Evolutionary conservation across 495 filamentous ascomycete species (phyloP), one percentile per base, ranked within the genome.

Genomic region (Daldinia vernicosa): DNA sequence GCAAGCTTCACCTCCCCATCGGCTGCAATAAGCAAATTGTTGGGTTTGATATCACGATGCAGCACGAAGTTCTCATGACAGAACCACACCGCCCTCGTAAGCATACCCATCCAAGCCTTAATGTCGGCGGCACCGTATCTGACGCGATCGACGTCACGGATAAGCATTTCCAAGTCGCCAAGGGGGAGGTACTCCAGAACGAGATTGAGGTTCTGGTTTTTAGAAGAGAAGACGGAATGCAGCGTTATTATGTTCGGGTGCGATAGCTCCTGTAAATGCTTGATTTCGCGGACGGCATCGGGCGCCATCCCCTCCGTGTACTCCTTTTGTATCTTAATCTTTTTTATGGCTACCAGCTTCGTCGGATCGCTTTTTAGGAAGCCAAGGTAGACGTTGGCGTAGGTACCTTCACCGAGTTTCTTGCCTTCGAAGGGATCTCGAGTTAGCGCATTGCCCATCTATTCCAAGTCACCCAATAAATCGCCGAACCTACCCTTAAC

Each of bases 31-130:
- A 99, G 87, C 75, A 98, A 82, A 80, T 99, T 98, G 87, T 98
- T 98, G 33, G 95, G 95, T 78, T 99, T 99, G 84, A 99, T 98
- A 83, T 99, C 96, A 69, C 95, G 92, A 81, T 99, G 96, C 47
- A 99, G 83, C 3, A 99, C 88, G 70, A 90, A 93, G 78, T 95
- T 96, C 77, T 92, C 92, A 80, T 99, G 96, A 81, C 96, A 98
- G 83, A 95, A 98, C 91, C 92, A 97, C 19, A 98, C 90, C 11
- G 93, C 96, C 56, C 95, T 87, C n/a, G 85, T 84, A 12, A 98
- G 88, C 96, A 98, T 98, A 35, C 91, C 93, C 90, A 97, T 96
- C 96, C 96, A 99, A 26, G 94, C 91, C 76, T 99, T 99, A 75
- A 99, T 91, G 78, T 99, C 95, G 11, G 92, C 92, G 24, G 87